Percentiles rank a stretch among this genome's conserved stretches.
phyloP scores from a whole-genome alignment of 2,329 filamentous ascomycete genomes.

The Malbranchea zuffiana region DNA sequence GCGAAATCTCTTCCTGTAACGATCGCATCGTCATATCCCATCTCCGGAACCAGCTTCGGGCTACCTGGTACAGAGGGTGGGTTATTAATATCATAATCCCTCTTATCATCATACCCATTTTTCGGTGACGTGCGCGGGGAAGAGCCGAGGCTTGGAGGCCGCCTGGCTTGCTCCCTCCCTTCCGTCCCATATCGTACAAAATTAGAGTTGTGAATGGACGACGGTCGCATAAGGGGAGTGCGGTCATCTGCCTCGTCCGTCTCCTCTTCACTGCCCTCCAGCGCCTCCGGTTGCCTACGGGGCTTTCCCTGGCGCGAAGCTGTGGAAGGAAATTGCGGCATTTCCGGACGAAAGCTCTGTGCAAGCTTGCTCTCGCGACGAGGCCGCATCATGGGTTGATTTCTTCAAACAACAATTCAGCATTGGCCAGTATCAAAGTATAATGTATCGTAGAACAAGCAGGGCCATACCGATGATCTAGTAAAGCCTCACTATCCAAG shows the following conservation, averaged over 20 bases:
- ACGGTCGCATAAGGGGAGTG: constrained; percentile 15
- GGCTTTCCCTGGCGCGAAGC: constrained; percentile 3
- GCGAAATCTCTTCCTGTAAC: constrained; percentile 33
- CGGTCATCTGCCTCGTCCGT: constrained; percentile 14
- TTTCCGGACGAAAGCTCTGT: constrained; percentile 30
- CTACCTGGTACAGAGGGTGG: constrained; percentile 52
- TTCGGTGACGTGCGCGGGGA: constrained; percentile 9
- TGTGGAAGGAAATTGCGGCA: constrained; percentile 5
- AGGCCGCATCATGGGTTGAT: constrained; percentile 52
- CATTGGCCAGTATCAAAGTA: neutral
- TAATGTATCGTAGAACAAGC: neutral
- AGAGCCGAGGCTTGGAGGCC: constrained; percentile 7
- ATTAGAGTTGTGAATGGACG: constrained; percentile 12
- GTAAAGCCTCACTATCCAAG: constrained; percentile 73
- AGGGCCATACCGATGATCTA: constrained; percentile 64
- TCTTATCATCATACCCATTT: constrained; percentile 13
- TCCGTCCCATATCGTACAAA: constrained; percentile 13
- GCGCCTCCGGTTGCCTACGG: constrained; percentile 4
- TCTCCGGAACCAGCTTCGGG: constrained; percentile 43
- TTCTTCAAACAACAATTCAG: constrained; percentile 29
- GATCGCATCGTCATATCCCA: constrained; percentile 45
- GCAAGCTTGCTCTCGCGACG: constrained; percentile 44
- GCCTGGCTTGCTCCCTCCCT: constrained; percentile 4
- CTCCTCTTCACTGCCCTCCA: constrained; percentile 11
- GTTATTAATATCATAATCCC: constrained; percentile 53